phyloP scores from a whole-genome alignment of 345 rosid genomes.

The Kandelia obovata region DNA sequence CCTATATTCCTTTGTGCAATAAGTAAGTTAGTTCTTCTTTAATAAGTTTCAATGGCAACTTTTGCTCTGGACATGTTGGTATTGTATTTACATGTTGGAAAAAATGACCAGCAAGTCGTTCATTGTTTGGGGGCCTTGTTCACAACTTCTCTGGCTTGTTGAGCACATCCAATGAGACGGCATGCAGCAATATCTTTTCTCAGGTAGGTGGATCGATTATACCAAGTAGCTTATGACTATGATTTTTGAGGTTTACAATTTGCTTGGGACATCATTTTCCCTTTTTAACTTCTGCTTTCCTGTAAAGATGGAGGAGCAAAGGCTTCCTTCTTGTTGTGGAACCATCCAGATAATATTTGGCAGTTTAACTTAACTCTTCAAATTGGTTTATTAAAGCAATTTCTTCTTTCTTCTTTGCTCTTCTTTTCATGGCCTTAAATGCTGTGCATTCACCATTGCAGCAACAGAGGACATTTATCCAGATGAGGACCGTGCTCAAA shows the following conservation, averaged over 20 bases:
- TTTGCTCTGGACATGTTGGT: background rate
- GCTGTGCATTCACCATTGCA: conserved; percentile 19
- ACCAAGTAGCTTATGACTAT: background rate
- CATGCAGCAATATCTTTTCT: conserved; percentile 29
- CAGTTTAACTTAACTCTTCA: background rate
- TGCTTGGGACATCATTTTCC: too few species aligned
- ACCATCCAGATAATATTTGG: background rate
- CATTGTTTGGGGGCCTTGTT: conserved; percentile 46
- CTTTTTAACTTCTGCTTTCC: background rate
- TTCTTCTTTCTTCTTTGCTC: background rate
- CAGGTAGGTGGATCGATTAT: conserved; percentile 34
- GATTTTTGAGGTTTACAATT: background rate
- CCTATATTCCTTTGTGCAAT: background rate
- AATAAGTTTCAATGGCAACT: background rate
- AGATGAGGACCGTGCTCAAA: conserved; percentile 85
- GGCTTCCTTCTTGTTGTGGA: background rate
- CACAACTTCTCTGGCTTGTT: conserved; percentile 31
- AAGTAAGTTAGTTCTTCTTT: background rate
- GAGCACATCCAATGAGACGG: conserved; percentile 30
- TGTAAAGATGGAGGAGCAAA: background rate
- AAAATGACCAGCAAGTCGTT: conserved; percentile 31
- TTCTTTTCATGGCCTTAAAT: background rate
- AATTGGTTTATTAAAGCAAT: background rate
- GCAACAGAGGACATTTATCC: conserved; percentile 77
- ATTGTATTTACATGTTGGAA: background rate